Conservation (phyloP, 139 green algal genomes). For the Chlamydomonas urium region DNA sequence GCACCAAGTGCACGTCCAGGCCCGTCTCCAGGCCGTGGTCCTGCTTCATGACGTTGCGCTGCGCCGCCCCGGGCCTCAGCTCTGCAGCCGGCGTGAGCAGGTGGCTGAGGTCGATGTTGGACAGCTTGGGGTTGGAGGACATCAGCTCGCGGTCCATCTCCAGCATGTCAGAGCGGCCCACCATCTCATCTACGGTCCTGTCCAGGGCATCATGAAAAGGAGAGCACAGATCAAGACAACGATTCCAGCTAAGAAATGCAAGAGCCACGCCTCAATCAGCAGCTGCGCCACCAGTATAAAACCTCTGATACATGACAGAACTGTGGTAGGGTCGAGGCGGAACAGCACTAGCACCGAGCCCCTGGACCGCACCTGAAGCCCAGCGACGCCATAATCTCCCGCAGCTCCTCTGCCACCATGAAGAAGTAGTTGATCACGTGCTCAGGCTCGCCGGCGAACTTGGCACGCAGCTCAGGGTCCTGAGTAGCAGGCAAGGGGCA, state of each 20-base stretch:
- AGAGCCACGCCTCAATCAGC: too few relatives aligned
- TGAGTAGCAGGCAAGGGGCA: too few relatives aligned
- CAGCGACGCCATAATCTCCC: constrained; percentile 84
- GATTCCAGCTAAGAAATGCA: too few relatives aligned
- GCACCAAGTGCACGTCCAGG: constrained; percentile 83
- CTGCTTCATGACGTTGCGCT: constrained; percentile 63
- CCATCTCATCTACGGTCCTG: constrained; percentile 79
- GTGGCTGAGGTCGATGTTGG: constrained; percentile 73
- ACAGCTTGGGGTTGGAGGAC: constrained; percentile 57
- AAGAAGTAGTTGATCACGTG: constrained; percentile 97
- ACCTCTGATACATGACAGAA: too few relatives aligned
- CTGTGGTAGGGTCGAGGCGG: too few relatives aligned
- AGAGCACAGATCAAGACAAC: too few relatives aligned
- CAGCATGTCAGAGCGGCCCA: constrained; percentile 84
- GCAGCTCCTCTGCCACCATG: constrained; percentile 92
- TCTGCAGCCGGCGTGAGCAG: constrained; percentile 78
- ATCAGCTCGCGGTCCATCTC: constrained; percentile 65
- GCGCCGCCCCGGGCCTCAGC: constrained; percentile 75
- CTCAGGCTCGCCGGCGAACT: constrained; percentile 89
- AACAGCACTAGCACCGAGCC: too few relatives aligned
- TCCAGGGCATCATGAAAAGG: not conserved
- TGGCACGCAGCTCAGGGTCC: constrained; percentile 92
- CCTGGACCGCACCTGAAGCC: constrained; percentile 60
- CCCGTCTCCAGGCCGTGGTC: constrained; percentile 83
- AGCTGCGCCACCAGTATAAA: too few relatives aligned